phyloP scores from a whole-genome alignment of 768 basidiomycete genomes.

The Agrocybe pediades region DNA sequence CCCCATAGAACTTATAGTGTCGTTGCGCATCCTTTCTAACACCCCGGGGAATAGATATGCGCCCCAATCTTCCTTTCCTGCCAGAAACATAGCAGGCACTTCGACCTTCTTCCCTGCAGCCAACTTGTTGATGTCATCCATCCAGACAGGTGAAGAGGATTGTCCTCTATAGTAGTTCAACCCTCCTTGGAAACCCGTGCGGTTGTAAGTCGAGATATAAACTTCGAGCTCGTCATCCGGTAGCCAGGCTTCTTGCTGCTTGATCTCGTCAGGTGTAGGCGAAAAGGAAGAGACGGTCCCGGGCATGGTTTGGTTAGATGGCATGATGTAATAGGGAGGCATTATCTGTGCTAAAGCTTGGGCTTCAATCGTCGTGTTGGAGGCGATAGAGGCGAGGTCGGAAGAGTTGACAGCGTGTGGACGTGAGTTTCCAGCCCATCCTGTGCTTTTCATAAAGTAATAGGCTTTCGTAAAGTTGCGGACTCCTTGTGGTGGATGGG shows the following conservation, averaged over 20 bases:
- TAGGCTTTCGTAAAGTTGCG: conserved; percentile 51
- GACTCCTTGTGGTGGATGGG: conserved; percentile 43
- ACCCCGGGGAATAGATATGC: conserved; percentile 54
- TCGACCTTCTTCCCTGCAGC: conserved; percentile 44
- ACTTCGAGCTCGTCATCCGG: conserved; percentile 47
- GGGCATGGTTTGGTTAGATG: conserved; percentile 52
- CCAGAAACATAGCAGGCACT: conserved; percentile 58
- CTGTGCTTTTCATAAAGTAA: conserved; percentile 62
- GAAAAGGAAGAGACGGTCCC: conserved; percentile 38
- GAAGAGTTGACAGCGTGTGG: no score
- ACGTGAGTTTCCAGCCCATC: conserved; percentile 48
- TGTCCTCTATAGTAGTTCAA: conserved; percentile 55
- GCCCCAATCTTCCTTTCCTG: conserved; percentile 62
- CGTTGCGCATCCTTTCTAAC: conserved; percentile 45
- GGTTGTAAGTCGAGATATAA: conserved; percentile 48
- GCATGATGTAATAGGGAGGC: conserved; percentile 68
- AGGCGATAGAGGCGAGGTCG: conserved; percentile 37
- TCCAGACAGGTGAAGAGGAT: conserved; percentile 32
- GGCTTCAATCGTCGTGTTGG: conserved; percentile 32
- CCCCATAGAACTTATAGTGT: no score
- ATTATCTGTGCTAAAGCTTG: conserved; percentile 41
- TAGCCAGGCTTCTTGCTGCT: conserved; percentile 45
- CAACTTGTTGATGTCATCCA: conserved; percentile 45
- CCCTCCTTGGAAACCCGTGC: conserved; percentile 65
- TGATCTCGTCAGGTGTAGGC: conserved; percentile 30